phyloP scores from a whole-genome alignment of 768 basidiomycete species.

The Mycena amicta region DNA sequence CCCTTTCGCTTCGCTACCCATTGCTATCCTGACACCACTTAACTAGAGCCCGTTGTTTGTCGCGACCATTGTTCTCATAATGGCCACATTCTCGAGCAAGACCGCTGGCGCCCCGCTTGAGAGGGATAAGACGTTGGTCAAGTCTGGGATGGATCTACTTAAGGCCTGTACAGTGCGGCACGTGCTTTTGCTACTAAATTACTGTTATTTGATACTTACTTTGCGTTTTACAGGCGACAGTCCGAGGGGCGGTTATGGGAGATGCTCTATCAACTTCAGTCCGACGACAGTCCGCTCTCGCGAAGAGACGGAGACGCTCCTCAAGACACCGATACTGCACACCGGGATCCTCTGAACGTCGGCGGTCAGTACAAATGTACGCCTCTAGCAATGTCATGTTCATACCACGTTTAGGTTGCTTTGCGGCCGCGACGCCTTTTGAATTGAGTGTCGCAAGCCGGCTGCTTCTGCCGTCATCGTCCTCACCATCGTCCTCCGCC shows the following conservation, averaged over 20 bases:
- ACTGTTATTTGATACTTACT: not conserved
- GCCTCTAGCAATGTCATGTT: not conserved
- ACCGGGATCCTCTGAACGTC: not conserved
- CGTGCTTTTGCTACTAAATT: not conserved
- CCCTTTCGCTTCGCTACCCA: not conserved
- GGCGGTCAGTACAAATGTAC: not conserved
- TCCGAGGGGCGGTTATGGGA: slow-evolving; percentile 4
- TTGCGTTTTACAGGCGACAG: not conserved
- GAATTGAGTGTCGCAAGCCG: not conserved
- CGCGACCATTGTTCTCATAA: not conserved
- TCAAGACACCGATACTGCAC: not conserved
- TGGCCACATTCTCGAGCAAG: not conserved
- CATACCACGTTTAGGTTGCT: not conserved
- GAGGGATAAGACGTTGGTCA: not conserved
- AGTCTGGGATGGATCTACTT: not conserved
- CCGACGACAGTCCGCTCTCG: not conserved
- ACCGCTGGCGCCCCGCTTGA: not conserved
- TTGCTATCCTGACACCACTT: not conserved
- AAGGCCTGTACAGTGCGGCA: not conserved
- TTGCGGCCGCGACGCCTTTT: not conserved
- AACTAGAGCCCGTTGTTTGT: not conserved
- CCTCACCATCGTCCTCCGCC: not conserved
- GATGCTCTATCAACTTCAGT: not conserved
- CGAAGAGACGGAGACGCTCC: not conserved
- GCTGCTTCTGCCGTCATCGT: not conserved